Evolutionary conservation across 495 filamentous ascomycete species (phyloP).

Genomic region (Daldinia bambusicola): DNA sequence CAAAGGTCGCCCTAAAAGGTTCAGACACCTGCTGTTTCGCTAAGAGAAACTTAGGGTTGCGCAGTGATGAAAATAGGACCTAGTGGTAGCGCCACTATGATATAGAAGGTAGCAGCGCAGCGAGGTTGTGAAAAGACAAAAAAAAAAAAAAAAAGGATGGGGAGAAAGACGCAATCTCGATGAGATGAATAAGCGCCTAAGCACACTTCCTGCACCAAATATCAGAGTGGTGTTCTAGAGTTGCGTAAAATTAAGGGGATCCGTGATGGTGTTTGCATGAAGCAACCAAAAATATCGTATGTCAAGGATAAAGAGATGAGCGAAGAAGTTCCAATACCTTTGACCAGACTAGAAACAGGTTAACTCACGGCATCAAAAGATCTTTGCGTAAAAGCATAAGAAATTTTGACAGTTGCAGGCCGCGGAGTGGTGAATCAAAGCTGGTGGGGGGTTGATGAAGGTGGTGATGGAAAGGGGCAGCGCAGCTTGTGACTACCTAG

Average conservation of each 20-base stretch:
- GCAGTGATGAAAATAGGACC: neutral
- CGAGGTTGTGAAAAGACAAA: neutral
- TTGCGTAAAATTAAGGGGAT: neutral
- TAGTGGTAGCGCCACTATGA: neutral
- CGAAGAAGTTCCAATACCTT: neutral
- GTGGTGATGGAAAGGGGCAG: neutral
- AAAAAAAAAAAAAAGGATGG: neutral
- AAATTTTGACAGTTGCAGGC: neutral
- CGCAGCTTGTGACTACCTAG: neutral
- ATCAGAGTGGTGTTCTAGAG: neutral
- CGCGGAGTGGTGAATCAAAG: neutral
- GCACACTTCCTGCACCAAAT: neutral
- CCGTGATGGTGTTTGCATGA: slow-evolving; percentile 25
- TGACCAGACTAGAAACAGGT: neutral
- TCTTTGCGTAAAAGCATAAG: neutral
- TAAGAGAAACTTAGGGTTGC: neutral
- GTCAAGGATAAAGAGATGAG: slow-evolving; percentile 15
- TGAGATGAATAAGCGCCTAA: neutral
- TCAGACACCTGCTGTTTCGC: neutral
- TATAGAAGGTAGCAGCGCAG: neutral
- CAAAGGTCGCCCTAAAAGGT: neutral
- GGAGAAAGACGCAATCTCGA: neutral
- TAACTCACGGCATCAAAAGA: neutral
- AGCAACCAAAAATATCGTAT: slow-evolving; percentile 25
- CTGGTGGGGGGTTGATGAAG: neutral